phyloP scores from a whole-genome alignment of 2,329 filamentous ascomycete genomes.

The Diaporthe sp. region DNA sequence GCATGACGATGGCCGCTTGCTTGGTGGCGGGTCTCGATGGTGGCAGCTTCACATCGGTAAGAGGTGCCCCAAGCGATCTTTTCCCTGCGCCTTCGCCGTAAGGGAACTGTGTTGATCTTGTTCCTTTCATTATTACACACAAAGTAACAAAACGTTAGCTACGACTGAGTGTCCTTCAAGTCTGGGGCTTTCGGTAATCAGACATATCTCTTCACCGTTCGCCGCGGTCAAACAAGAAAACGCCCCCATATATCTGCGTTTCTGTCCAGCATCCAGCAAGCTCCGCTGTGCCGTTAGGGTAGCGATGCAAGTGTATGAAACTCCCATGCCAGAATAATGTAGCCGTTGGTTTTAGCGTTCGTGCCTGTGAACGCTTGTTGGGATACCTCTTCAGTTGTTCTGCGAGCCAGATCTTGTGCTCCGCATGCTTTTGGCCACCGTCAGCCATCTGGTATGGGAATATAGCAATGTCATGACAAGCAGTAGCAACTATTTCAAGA shows the following conservation, averaged over 20 bases:
- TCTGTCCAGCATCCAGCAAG: slow-evolving; percentile 7
- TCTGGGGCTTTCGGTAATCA: neutral
- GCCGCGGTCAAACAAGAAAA: slow-evolving; percentile 8
- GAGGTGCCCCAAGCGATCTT: no score
- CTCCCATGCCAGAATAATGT: neutral
- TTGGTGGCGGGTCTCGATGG: no score
- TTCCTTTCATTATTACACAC: neutral
- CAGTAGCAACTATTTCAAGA: neutral
- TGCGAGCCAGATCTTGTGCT: neutral
- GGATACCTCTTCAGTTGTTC: neutral
- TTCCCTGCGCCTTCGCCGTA: no score
- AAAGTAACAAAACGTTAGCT: neutral
- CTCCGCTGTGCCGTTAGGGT: neutral
- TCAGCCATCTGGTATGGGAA: neutral
- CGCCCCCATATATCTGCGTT: slow-evolving; percentile 1
- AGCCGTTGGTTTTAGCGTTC: neutral
- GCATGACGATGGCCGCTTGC: no score
- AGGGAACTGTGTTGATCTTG: no score
- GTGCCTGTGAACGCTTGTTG: neutral
- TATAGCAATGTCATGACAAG: slow-evolving; percentile 9
- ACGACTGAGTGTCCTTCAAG: neutral
- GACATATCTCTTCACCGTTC: neutral
- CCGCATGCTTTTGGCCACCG: neutral
- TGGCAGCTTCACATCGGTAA: no score
- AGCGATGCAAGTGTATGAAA: neutral